Conservation (phyloP, 2,329 filamentous ascomycete species). For the Fusarium sp. region DNA sequence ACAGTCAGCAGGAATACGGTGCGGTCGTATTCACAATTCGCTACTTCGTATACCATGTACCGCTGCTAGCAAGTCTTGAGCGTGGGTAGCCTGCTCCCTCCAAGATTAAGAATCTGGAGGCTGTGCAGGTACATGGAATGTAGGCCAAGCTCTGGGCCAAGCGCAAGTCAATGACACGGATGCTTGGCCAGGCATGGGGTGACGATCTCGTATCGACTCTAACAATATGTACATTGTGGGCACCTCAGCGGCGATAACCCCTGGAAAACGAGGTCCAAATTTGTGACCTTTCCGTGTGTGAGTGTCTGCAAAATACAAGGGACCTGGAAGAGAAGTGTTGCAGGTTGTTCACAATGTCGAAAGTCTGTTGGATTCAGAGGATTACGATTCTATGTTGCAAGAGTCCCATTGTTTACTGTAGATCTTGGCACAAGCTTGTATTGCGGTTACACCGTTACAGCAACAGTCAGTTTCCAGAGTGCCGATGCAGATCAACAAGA, state of each 20-base stretch:
- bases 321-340: constrained; percentile 26
- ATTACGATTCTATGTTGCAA: constrained; percentile 9
- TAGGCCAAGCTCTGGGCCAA: constrained; percentile 20
- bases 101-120: constrained; percentile 35
- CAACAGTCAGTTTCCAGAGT: background rate
- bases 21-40: constrained; percentile 13
- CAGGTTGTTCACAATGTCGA: constrained; percentile 18
- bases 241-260: constrained; percentile 15
- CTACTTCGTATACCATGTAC: constrained; percentile 32
- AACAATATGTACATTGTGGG: constrained; percentile 42
- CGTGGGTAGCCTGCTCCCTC: background rate
- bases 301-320: background rate
- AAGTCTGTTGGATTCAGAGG: constrained; percentile 1
- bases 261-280: constrained; percentile 22
- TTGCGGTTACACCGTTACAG: background rate
- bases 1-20: background rate
- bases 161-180: constrained; percentile 31
- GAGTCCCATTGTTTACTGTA: constrained; percentile 12
- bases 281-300: constrained; percentile 11
- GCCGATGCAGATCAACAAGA: constrained; percentile 12
- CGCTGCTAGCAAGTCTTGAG: constrained; percentile 38
- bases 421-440: constrained; percentile 14
- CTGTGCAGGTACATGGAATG: constrained; percentile 46
- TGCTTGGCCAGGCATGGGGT: constrained; percentile 28
- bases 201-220: constrained; percentile 47